Conservation (phyloP, 495 filamentous ascomycete genomes). For the Penicillium subrubescens region DNA sequence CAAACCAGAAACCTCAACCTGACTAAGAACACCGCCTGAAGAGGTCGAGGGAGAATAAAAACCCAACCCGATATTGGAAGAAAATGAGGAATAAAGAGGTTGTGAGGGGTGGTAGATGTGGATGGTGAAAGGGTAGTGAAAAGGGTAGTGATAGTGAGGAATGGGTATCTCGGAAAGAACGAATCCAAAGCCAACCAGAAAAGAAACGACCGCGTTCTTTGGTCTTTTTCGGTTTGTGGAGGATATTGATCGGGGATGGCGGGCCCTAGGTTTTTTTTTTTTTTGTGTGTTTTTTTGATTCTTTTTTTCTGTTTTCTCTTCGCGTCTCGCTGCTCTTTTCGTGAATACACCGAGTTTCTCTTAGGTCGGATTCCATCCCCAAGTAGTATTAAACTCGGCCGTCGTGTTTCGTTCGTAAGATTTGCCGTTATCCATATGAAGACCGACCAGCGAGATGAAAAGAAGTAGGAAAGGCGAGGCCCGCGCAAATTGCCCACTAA, state of each 20-base stretch:
- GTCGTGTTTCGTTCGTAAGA: constrained; percentile 8
- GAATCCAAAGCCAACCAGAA: constrained; percentile 8
- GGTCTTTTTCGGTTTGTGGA: not conserved
- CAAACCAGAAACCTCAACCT: constrained; percentile 5
- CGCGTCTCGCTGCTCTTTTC: not conserved
- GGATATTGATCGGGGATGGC: not conserved
- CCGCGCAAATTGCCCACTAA: constrained; percentile 6
- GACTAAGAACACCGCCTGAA: constrained; percentile 5
- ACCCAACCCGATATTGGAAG: not conserved
- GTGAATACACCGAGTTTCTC: not conserved
- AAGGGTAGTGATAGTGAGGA: not conserved
- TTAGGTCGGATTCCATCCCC: constrained; percentile 8
- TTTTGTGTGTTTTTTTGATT: constrained; percentile 5
- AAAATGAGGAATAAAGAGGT: not conserved
- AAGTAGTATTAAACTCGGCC: constrained; percentile 9
- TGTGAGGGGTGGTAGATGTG: not conserved
- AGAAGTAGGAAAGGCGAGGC: constrained; percentile 7
- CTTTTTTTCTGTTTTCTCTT: not conserved
- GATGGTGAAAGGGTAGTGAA: not conserved
- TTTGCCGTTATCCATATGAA: constrained; percentile 5
- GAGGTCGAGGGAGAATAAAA: not conserved
- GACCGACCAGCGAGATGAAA: constrained; percentile 4
- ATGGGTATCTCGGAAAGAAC: constrained; percentile 22
- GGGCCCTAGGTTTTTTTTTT: not conserved
- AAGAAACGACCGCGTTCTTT: not conserved